Conservation (phyloP, 116 monocot species). For the Papilionanthe hybrid region DNA sequence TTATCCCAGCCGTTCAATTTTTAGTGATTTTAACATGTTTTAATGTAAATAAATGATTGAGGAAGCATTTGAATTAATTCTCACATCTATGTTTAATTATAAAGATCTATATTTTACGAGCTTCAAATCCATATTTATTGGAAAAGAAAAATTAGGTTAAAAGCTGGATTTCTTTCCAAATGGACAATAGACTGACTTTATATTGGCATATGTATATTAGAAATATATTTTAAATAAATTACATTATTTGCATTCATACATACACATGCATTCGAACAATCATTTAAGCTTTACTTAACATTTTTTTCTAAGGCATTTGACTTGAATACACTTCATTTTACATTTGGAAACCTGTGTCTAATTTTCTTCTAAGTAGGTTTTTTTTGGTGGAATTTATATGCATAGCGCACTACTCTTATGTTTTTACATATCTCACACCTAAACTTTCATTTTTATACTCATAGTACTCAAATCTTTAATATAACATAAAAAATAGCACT, state of each 20-base stretch:
- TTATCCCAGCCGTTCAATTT: background rate
- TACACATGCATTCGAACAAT: background rate
- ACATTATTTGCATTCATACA: background rate
- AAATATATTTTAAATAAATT: background rate
- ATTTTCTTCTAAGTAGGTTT: background rate
- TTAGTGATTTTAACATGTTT: background rate
- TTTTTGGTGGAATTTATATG: too few relatives aligned
- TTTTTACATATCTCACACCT: too few relatives aligned
- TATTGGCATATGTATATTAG: background rate
- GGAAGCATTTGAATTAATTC: background rate
- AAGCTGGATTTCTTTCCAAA: background rate
- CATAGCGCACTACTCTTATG: too few relatives aligned
- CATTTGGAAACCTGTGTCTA: background rate
- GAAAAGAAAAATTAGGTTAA: background rate
- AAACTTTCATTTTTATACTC: too few relatives aligned
- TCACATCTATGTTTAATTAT: constrained; percentile 1
- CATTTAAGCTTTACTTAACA: background rate
- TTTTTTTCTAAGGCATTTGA: background rate
- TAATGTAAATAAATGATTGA: background rate
- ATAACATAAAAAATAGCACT: too few relatives aligned
- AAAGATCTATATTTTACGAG: background rate
- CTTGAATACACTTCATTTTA: constrained; percentile 5
- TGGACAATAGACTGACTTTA: background rate
- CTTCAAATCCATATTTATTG: background rate
- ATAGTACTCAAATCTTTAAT: too few relatives aligned